Evolutionary conservation across 495 filamentous ascomycete species (phyloP).

Genomic region (Pseudevernia furfuracea): DNA sequence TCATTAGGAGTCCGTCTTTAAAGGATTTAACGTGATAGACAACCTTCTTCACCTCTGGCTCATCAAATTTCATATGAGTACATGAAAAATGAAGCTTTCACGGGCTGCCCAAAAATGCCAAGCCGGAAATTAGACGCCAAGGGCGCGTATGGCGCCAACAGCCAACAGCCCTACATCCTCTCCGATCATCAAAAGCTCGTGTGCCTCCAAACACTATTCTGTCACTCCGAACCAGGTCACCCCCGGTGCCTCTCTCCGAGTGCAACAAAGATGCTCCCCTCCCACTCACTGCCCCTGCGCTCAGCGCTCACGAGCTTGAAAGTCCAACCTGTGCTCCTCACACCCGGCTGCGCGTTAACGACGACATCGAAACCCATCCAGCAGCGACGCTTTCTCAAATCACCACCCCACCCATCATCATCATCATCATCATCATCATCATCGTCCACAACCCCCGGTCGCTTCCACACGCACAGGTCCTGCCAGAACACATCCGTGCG

Average conservation of each 20-base stretch:
- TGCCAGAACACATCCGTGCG: too few relatives aligned
- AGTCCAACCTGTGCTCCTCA: not conserved
- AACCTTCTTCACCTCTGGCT: too few relatives aligned
- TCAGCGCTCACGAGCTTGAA: not conserved
- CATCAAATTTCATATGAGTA: too few relatives aligned
- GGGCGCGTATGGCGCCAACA: not conserved
- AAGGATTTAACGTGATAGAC: too few relatives aligned
- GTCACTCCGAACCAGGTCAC: too few relatives aligned
- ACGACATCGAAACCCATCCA: not conserved
- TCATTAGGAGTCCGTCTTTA: too few relatives aligned
- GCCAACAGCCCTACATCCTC: not conserved
- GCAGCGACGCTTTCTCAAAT: not conserved
- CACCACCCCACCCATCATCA: slow-evolving; percentile 7
- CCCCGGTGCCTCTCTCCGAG: too few relatives aligned
- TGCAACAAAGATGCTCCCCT: not conserved
- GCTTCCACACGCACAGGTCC: too few relatives aligned
- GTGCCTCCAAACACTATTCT: not conserved
- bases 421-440: too few relatives aligned
- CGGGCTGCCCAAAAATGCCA: too few relatives aligned
- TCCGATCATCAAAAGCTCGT: not conserved
- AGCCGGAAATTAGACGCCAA: not conserved
- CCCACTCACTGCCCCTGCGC: not conserved
- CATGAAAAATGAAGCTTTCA: too few relatives aligned
- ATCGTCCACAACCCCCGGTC: too few relatives aligned
- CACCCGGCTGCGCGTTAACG: not conserved